These are phyloP conservation scores for Linum lewisii DNA, from an alignment of 345 rosid genomes.

Conservation along the genomic window DNA sequence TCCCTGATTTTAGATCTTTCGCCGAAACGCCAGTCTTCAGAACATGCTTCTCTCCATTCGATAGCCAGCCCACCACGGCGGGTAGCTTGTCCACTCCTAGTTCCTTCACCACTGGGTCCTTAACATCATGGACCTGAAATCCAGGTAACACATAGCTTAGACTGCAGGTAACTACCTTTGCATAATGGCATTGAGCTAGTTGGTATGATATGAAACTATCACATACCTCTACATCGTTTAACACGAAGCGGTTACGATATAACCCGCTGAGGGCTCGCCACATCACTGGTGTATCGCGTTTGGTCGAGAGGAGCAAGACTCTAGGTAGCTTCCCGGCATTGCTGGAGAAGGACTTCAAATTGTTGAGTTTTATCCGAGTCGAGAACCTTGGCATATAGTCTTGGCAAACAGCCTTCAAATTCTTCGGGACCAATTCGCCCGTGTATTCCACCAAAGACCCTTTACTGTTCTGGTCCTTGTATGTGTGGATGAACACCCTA, in stretches of 20 bases:
- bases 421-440: constrained; percentile 46
- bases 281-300: constrained; percentile 67
- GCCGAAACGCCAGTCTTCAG: constrained; percentile 61
- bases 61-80: constrained; percentile 77
- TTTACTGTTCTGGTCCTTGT: constrained; percentile 30
- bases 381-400: constrained; percentile 77
- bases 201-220: background rate
- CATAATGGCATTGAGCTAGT: too few relatives aligned
- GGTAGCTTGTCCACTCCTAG: constrained; percentile 71
- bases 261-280: constrained; percentile 91
- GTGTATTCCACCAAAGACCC: constrained; percentile 68
- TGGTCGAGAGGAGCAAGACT: constrained; percentile 78
- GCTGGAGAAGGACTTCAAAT: constrained; percentile 26
- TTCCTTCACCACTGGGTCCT: constrained; percentile 39
- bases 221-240: constrained; percentile 62
- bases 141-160: too few relatives aligned
- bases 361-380: constrained; percentile 38
- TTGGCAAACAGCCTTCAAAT: constrained; percentile 60
- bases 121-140: constrained; percentile 50
- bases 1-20: constrained; percentile 60
- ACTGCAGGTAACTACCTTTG: too few relatives aligned
- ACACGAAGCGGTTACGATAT: constrained; percentile 46
- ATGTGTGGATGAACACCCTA: constrained; percentile 57
- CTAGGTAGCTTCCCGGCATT: constrained; percentile 30
- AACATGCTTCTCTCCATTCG: constrained; percentile 68